phyloP scores from a whole-genome alignment of 805 yeast genomes.

The Kodamaea hsintzibuensis region DNA sequence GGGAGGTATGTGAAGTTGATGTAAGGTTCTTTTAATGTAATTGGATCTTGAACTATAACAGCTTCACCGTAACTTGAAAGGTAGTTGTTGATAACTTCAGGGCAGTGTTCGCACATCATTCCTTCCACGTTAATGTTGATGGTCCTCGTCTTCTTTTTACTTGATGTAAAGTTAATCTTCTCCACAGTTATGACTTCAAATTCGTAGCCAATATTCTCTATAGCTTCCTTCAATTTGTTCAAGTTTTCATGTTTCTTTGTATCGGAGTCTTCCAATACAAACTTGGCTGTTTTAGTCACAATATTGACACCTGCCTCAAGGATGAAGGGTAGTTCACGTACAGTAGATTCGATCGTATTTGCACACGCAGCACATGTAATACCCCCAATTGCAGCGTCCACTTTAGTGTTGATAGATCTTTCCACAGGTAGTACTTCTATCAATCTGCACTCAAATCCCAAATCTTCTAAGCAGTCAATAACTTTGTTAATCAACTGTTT shows the following conservation, averaged over 20 bases:
- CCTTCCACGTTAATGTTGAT: constrained; percentile 60
- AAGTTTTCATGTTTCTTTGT: constrained; percentile 21
- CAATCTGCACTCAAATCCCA: constrained; percentile 48
- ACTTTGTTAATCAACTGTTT: constrained; percentile 44
- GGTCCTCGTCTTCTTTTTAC: constrained; percentile 51
- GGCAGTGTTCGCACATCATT: constrained; percentile 74
- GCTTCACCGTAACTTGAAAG: constrained; percentile 57
- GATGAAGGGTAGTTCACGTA: constrained; percentile 50
- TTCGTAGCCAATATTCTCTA: constrained; percentile 71
- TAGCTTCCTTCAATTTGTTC: constrained; percentile 45
- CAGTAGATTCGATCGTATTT: constrained; percentile 51
- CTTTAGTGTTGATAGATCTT: constrained; percentile 47
- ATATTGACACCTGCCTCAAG: constrained; percentile 54
- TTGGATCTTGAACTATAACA: constrained; percentile 54
- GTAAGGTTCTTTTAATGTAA: constrained; percentile 55
- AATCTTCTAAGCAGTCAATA: constrained; percentile 26
- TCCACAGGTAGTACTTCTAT: constrained; percentile 62
- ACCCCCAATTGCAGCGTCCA: constrained; percentile 67
- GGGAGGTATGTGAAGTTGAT: constrained; percentile 69
- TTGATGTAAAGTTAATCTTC: constrained; percentile 48
- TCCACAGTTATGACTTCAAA: constrained; percentile 47
- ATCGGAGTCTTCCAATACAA: constrained; percentile 49
- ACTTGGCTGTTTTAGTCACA: constrained; percentile 63
- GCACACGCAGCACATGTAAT: constrained; percentile 77
- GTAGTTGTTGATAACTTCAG: constrained; percentile 51